A percentile compares a stretch with the other conserved stretches of the same genome.
Conservation (phyloP, 108 stramenopile species). For the Cyclotella distinguenda region DNA sequence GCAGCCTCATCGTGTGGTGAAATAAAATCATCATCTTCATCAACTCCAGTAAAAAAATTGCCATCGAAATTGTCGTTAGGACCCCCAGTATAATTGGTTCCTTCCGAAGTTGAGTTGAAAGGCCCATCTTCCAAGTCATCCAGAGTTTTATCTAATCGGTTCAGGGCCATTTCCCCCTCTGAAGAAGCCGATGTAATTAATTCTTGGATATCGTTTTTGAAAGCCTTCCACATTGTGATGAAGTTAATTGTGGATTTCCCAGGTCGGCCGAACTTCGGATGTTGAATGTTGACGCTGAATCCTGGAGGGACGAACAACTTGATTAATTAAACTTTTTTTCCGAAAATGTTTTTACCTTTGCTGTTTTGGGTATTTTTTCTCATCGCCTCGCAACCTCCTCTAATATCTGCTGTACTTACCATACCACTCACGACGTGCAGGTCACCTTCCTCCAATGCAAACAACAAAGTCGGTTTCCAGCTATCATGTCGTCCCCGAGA, state of each 20-base stretch:
- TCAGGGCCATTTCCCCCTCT: conserved; percentile 4
- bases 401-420: too few species aligned
- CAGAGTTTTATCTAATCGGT: conserved; percentile 1
- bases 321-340: too few species aligned
- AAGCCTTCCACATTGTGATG: conserved; percentile 32
- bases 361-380: too few species aligned
- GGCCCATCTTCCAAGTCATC: conserved; percentile 6
- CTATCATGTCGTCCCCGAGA: neutral
- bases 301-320: too few species aligned
- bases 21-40: neutral
- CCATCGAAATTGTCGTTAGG: neutral
- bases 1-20: conserved; percentile 12
- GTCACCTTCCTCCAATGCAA: too few species aligned
- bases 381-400: too few species aligned
- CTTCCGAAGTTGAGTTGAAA: neutral
- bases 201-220: conserved; percentile 18
- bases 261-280: too few species aligned
- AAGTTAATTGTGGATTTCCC: too few species aligned
- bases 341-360: too few species aligned
- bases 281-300: too few species aligned
- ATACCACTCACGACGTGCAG: too few species aligned
- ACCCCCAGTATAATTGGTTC: neutral
- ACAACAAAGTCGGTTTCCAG: too few species aligned
- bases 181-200: conserved; percentile 1
- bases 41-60: neutral